Percentiles rank a stretch among this genome's conserved stretches.
These are phyloP conservation scores for Symmetrospora coprosmae DNA, from an alignment of 768 basidiomycete species.

Conservation along the genomic window DNA sequence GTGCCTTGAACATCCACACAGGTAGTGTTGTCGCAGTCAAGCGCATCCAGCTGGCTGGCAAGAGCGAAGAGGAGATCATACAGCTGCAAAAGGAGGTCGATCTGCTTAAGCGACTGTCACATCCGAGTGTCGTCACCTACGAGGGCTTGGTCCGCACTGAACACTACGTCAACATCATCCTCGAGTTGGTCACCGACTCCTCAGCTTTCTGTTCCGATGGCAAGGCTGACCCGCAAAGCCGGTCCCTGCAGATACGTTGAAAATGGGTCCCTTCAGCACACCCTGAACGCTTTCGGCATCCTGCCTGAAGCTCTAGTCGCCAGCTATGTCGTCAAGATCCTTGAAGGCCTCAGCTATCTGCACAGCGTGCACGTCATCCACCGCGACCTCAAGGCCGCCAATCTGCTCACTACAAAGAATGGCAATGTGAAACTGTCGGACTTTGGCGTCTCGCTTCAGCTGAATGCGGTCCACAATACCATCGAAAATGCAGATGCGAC, in stretches of 20 bases:
- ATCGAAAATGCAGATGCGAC: constrained; percentile 50
- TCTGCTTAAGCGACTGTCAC: constrained; percentile 72
- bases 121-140: constrained; percentile 94
- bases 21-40: constrained; percentile 99
- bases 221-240: neutral
- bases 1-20: constrained; percentile 79
- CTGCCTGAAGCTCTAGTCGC: constrained; percentile 84
- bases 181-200: constrained; percentile 75
- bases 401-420: constrained; percentile 95
- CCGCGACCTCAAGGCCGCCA: constrained; percentile 95
- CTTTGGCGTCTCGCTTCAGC: constrained; percentile 91
- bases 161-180: constrained; percentile 74
- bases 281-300: constrained; percentile 81
- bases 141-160: constrained; percentile 87
- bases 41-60: constrained; percentile 73
- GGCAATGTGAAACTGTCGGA: constrained; percentile 95
- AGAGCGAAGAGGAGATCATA: constrained; percentile 76
- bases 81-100: constrained; percentile 91
- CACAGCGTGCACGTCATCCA: constrained; percentile 76
- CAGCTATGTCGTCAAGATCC: constrained; percentile 85
- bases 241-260: constrained; percentile 61
- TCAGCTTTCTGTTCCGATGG: constrained; percentile 7
- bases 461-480: constrained; percentile 64
- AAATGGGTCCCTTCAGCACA: constrained; percentile 87
- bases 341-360: constrained; percentile 87